Base-by-base conservation (phyloP, 2,329 filamentous ascomycete species). In the Clonostachys rhizophaga region DNA sequence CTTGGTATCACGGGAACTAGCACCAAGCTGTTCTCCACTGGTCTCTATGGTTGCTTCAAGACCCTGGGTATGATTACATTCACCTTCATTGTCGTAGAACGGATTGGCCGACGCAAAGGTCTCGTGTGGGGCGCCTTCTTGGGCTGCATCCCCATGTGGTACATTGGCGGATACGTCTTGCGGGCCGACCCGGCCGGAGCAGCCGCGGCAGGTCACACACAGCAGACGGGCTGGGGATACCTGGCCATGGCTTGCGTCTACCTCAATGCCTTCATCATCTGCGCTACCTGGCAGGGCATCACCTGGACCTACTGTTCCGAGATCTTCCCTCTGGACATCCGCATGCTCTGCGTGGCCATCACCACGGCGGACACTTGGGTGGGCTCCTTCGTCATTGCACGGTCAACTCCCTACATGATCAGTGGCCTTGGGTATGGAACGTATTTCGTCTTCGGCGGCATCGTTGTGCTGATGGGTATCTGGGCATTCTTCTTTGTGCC, bases 401-500 rank as follows among this genome's bases (percentile, higher is more conserved):
- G 65, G 20, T 60, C 64, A 24, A 67, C 64, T 0, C 68, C 67
- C 0, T 68, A 69, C 47, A 71, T 71, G 69, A 64, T 70, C 14
- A 65, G 60, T 1, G 56, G 59, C 6, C 57, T 71, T 1, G 64
- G 65, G 1, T 78, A 74, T 51, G 76, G 76, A 9, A 74, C 74
- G 1, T 79, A 76, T 55, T 72, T 79, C 48, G 72, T 79, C 60
- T 79, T 79, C 50, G 74, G 69, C 5, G 60, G 66, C 0, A 62
- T 75, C 33, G 46, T 75, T 43, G 61, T 76, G 13, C 51, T 64
- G 30, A 69, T 74, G 52, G 65, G 71, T 12, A 54, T 74, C 42
- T 79, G 71, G 58, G 66, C 73, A 5, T 69, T 68, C 46, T 74
- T 76, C 60, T 72, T 74, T 44, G 63, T 78, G 0, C 75, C 75